These are phyloP conservation scores for Ascochyta fabae DNA, from an alignment of 2,329 filamentous ascomycete genomes.

Conservation along the genomic window DNA sequence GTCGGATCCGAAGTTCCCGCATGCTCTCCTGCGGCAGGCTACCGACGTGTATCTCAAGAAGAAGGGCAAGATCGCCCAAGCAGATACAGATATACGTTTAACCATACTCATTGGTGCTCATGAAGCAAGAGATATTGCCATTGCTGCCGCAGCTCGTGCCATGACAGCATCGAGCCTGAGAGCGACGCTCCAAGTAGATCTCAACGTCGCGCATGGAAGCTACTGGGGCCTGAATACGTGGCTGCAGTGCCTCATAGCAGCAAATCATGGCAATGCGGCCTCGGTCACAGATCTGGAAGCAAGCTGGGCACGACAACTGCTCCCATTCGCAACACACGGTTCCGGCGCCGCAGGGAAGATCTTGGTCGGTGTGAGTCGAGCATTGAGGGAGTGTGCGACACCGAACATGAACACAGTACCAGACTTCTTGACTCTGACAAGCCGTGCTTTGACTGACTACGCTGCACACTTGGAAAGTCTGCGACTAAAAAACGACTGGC, in stretches of 20 bases:
- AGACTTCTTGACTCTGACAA: constrained; percentile 31
- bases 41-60: constrained; percentile 41
- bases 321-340: constrained; percentile 35
- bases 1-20: constrained; percentile 36
- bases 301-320: constrained; percentile 31
- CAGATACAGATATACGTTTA: constrained; percentile 32
- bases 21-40: constrained; percentile 24
- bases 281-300: constrained; percentile 37
- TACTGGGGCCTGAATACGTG: constrained; percentile 39
- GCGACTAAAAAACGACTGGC: constrained; percentile 33
- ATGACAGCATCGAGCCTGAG: constrained; percentile 35
- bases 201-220: constrained; percentile 34
- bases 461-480: constrained; percentile 35
- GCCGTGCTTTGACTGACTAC: constrained; percentile 30
- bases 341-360: constrained; percentile 30
- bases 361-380: constrained; percentile 31
- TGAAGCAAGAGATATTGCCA: constrained; percentile 33
- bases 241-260: constrained; percentile 40
- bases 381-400: constrained; percentile 21
- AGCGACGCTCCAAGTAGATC: constrained; percentile 30
- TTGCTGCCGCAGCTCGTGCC: constrained; percentile 40
- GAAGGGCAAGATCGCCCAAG: constrained; percentile 37
- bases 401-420: constrained; percentile 28
- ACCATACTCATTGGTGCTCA: constrained; percentile 29
- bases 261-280: constrained; percentile 31